Evolutionary conservation across 306 rosid genomes (phyloP).

Genomic region (Corylus heterophylla): DNA sequence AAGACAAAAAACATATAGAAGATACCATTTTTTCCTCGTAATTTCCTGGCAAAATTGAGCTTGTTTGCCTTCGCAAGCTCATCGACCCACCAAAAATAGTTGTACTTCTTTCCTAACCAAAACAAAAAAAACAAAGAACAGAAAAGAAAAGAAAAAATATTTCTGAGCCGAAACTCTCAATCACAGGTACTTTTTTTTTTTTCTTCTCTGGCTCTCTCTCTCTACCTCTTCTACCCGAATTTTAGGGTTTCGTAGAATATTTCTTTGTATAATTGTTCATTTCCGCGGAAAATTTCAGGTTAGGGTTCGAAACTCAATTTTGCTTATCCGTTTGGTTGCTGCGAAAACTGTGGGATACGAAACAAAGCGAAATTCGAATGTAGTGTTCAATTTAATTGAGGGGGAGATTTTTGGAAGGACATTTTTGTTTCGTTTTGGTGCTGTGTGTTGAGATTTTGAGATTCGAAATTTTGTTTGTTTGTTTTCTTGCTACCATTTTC

Average conservation of each 20-base stretch:
- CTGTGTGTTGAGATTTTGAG: slow-evolving; percentile 10
- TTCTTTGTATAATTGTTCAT: background rate
- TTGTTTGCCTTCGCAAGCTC: slow-evolving; percentile 31
- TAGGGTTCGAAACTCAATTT: slow-evolving; percentile 15
- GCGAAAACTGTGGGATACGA: background rate
- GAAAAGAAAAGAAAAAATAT: background rate
- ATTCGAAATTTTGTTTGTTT: background rate
- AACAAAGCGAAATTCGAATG: background rate
- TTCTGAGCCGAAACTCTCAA: slow-evolving; percentile 28
- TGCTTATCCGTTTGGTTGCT: background rate
- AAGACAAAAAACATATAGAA: background rate
- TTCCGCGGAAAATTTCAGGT: background rate
- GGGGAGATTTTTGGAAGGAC: background rate
- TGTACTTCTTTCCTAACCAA: slow-evolving; percentile 17
- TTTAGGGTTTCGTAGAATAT: slow-evolving; percentile 17
- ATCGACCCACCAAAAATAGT: slow-evolving; percentile 30
- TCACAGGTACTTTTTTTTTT: slow-evolving; percentile 39
- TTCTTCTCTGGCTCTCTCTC: background rate
- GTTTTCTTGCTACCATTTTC: slow-evolving; percentile 22
- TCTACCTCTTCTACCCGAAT: slow-evolving; percentile 11
- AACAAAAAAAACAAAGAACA: background rate
- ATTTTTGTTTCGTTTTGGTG: slow-evolving; percentile 4
- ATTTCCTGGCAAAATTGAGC: background rate
- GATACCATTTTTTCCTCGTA: background rate
- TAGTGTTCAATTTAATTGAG: background rate